Base-by-base conservation (phyloP, 805 yeast genomes). In the Myxozyma geophila region DNA sequence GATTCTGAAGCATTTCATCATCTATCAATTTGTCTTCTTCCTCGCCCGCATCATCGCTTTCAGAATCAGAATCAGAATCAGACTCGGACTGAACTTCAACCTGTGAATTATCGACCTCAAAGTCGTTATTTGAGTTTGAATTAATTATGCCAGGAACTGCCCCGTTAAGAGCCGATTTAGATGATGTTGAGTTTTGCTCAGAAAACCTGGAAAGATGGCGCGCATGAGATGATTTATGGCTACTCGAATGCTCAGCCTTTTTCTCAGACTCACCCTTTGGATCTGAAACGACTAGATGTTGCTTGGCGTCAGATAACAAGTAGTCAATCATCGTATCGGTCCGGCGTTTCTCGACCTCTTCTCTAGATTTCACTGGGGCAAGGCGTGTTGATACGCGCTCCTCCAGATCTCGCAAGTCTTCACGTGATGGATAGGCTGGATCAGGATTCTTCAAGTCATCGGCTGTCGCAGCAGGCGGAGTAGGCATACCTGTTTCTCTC, bases 1-100 rank as follows among this genome's bases (percentile, higher is more conserved):
- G 57, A 79, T 3, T 80, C 72, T 63, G 70, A 74, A 80, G 60
- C 77, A 70, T 73, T 64, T 48, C 60, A 36, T 66, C 66, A 36
- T 60, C 59, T 17, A 40, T 10, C 9, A 37, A 7, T 10, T 72
- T 70, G 59, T n/a, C 59, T 47, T 59, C 63, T 12, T 33, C 23
- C 7, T 21, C 15, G 7, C 13, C 41, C 3, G 17, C 53, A 12
- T 17, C 48, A 36, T 47, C 55, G 13, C 36, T 28, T 2, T 52
- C 58, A 39, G 51, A 47, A 36, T 43, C 39, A n/a, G 53, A 47
- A 28, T 28, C 56, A 5, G 46, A 50, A 37, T 19, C 46, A n/a
- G 49, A 43, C 6, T 46, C 58, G 5, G 41, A 15, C 10, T 17
- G 21, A 15, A 3, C 28, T 28, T 28, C 10, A 9, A 33, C 19